Percentiles rank a stretch among this genome's conserved stretches.
Evolutionary conservation across 352 stramenopile species (phyloP).

Genomic region (Saprolegnia parasitica): DNA sequence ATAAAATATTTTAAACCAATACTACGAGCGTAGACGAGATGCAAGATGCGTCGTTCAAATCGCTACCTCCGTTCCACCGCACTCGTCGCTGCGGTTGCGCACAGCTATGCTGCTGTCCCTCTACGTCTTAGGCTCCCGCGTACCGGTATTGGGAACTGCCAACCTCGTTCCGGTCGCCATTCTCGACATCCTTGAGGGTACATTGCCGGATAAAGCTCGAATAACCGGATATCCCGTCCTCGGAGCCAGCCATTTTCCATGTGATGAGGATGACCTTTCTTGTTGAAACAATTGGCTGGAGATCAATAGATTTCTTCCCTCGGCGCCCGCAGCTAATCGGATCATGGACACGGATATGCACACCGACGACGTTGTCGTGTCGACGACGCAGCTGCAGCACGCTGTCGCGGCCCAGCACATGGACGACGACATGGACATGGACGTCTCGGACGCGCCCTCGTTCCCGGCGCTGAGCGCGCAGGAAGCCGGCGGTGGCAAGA

Average conservation of each 20-base stretch:
- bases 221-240: slow-evolving; percentile 1
- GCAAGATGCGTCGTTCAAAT: no score
- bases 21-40: no score
- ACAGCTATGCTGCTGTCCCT: no score
- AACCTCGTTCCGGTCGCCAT: background rate
- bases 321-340: background rate
- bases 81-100: no score
- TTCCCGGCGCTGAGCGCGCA: slow-evolving; percentile 79
- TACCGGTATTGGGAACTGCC: no score
- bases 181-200: background rate
- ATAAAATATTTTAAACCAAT: no score
- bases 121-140: no score
- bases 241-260: slow-evolving; percentile 1
- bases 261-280: background rate
- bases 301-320: background rate
- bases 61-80: no score
- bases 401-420: slow-evolving; percentile 53
- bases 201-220: background rate
- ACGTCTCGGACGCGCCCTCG: slow-evolving; percentile 39
- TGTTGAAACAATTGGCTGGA: slow-evolving; percentile 1
- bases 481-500: slow-evolving; percentile 76
- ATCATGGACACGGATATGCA: slow-evolving; percentile 26
- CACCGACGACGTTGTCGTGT: slow-evolving; percentile 30
- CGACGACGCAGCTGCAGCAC: slow-evolving; percentile 49
- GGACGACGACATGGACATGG: slow-evolving; percentile 41